A percentile compares a stretch with the other conserved stretches of the same genome.
Conservation (phyloP, 768 basidiomycete species). For the Gyrodon lividus region DNA sequence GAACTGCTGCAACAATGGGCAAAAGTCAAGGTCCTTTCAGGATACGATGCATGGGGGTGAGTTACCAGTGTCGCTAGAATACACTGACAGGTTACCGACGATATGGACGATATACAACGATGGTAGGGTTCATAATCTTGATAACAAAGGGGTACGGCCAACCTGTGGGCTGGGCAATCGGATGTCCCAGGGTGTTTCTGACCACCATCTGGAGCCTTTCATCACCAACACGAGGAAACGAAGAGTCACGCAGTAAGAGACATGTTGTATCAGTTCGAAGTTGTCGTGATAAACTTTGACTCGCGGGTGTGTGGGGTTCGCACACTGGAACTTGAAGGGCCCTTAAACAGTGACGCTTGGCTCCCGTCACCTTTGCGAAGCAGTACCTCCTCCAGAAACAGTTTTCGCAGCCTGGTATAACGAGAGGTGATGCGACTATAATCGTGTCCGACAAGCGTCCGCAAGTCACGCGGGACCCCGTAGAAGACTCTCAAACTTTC, state of each 20-base stretch:
- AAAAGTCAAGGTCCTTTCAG: too few species aligned
- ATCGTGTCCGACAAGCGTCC: neutral
- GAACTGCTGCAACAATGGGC: neutral
- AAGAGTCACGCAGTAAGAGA: neutral
- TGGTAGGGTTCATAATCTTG: neutral
- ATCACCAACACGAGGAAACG: neutral
- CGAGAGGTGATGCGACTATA: neutral
- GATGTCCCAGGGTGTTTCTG: neutral
- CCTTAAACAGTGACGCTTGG: neutral
- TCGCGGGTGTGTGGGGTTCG: neutral
- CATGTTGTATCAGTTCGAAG: neutral
- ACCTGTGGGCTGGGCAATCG: too few species aligned
- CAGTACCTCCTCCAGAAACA: neutral
- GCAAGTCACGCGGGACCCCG: neutral
- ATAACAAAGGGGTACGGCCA: too few species aligned
- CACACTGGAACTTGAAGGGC: neutral
- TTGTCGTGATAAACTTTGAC: neutral
- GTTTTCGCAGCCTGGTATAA: neutral
- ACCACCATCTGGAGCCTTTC: neutral
- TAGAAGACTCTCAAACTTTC: neutral
- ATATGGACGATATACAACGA: neutral
- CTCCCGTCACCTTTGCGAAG: neutral
- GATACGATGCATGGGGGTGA: too few species aligned
- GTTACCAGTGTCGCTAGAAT: too few species aligned
- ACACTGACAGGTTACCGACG: too few species aligned